Evolutionary conservation across 768 basidiomycete genomes (phyloP), one percentile per base, ranked within the genome.

Genomic region (Pulveroboletus sp.): DNA sequence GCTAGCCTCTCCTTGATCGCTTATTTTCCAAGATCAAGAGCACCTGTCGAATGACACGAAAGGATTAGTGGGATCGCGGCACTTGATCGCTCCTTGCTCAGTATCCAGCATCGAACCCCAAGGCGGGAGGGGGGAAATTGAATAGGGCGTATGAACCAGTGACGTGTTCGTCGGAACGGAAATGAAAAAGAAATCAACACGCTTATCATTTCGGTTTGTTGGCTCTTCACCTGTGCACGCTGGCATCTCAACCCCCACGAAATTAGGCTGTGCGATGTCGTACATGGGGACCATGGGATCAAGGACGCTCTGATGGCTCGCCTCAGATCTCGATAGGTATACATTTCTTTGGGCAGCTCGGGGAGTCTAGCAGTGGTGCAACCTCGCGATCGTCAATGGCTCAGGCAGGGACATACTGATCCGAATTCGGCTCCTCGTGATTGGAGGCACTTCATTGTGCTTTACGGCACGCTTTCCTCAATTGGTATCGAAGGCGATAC

Each of bases 81-180:
- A 37, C 31, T 35, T 41, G 38, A 36, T 40, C 14, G 43, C 25
- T 19, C 37, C 17, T 34, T 36, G 35, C 19, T 11, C 27, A 9
- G 4, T 5, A 27, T 7, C 8, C 27, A 11, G 12, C 27, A 29
- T 29, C 9, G n/a, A n/a, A n/a, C n/a, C n/a, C n/a, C n/a, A 29
- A 11, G 27, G 25, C 2, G 34, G n/a, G 34, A n/a, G 8, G 8
- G 14, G 24, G 33, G 17, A 13, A 25, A 43, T 43, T 43, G 33
- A 40, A 36, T 40, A 52, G 47, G 19, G 27, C 40, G 21, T n/a
- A n/a, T n/a, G n/a, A n/a, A n/a, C n/a, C n/a, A n/a, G n/a, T 11
- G 24, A 40, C 43, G 44, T 38, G 25, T n/a, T 52, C 19, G 10
- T 52, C 32, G 39, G 38, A 25, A 40, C 51, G 56, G 51, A 53